Conservation (phyloP, 169 alveolate species). For the Toxoplasma gondii region DNA sequence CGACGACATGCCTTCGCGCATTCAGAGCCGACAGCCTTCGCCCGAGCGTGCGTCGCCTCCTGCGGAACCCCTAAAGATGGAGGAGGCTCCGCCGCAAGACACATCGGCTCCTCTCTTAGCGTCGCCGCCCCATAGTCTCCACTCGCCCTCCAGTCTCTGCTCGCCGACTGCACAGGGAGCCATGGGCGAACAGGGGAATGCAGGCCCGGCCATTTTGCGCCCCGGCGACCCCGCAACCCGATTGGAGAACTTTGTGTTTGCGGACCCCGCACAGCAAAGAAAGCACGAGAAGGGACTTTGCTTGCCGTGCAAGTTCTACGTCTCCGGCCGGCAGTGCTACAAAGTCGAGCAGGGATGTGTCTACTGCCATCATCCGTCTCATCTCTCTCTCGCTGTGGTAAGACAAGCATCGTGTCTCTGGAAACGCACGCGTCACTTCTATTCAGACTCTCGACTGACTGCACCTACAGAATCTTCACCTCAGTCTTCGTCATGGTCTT, state of each 20-base stretch:
- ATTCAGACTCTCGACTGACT: no score
- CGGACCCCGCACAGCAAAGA: background rate
- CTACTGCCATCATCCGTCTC: constrained; percentile 33
- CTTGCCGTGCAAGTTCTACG: constrained; percentile 24
- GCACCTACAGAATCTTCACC: no score
- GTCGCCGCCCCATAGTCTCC: background rate
- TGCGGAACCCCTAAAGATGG: background rate
- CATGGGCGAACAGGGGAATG: background rate
- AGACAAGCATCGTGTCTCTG: background rate
- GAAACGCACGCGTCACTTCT: background rate
- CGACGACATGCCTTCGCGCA: constrained; percentile 12
- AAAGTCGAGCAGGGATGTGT: background rate
- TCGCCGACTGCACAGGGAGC: background rate
- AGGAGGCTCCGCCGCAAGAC: background rate
- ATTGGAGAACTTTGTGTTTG: background rate
- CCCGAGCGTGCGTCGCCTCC: background rate
- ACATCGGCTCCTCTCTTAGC: background rate
- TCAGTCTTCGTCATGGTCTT: no score
- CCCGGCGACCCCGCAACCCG: background rate
- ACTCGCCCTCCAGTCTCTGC: background rate
- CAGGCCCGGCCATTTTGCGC: background rate
- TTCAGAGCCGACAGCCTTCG: constrained; percentile 5
- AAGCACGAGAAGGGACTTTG: constrained; percentile 35
- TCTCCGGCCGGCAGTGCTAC: background rate
- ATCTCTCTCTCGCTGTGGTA: constrained; percentile 28